Conservation (phyloP, 768 basidiomycete genomes). For the Rhodotorula babjevae region DNA sequence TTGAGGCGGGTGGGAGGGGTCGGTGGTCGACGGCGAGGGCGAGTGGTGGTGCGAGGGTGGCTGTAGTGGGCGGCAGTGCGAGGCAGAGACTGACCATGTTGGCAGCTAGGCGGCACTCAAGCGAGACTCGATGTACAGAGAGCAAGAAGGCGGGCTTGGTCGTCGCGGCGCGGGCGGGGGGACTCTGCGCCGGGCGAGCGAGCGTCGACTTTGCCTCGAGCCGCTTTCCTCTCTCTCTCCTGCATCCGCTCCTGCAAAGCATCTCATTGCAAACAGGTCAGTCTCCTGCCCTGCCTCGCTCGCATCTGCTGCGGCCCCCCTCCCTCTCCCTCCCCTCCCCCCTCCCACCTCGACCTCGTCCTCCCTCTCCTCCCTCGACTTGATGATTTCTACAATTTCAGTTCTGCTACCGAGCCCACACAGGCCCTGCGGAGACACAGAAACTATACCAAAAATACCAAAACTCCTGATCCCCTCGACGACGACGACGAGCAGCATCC, state of each 20-base stretch:
- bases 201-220: background rate
- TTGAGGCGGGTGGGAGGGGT: too few relatives aligned
- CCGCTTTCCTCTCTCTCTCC: background rate
- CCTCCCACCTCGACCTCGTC: background rate
- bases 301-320: too few relatives aligned
- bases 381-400: constrained; percentile 32
- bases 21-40: background rate
- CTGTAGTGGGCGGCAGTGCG: background rate
- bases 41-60: background rate
- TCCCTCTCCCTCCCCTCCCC: too few relatives aligned
- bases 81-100: constrained; percentile 17
- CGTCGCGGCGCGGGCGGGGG: background rate
- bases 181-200: background rate
- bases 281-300: too few relatives aligned
- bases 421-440: constrained; percentile 3
- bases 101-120: constrained; percentile 21
- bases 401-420: constrained; percentile 25
- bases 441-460: constrained; percentile 24
- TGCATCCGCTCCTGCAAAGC: too few relatives aligned
- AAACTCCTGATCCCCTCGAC: constrained; percentile 3
- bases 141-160: background rate
- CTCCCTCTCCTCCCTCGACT: background rate
- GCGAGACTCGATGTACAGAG: constrained; percentile 6
- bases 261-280: too few relatives aligned
- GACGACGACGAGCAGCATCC: too few relatives aligned